A percentile compares a stretch with the other conserved stretches of the same genome.
These are phyloP conservation scores for Lolium perenne DNA, from an alignment of 176 grass and related monocot genomes.

Conservation along the genomic window DNA sequence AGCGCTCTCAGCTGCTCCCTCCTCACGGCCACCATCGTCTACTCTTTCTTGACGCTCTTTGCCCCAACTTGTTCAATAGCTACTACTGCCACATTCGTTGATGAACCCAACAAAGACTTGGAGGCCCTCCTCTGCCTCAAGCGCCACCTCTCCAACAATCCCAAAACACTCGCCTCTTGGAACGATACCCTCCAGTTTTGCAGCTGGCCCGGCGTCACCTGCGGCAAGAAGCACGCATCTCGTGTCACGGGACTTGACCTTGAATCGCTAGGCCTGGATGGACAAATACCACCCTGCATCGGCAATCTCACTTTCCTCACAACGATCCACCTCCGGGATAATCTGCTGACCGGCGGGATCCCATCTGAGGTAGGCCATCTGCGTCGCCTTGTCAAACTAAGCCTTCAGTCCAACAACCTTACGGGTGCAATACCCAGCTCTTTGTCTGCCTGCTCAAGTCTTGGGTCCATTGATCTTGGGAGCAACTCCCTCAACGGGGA, in stretches of 20 bases:
- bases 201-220: neutral
- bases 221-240: neutral
- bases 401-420: conserved; percentile 30
- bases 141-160: neutral
- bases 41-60: neutral
- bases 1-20: neutral
- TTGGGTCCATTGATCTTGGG: conserved; percentile 23
- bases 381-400: neutral
- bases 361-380: conserved; percentile 46
- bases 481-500: conserved; percentile 8
- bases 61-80: neutral
- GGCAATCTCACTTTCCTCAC: neutral
- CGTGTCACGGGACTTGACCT: neutral
- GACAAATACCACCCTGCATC: neutral
- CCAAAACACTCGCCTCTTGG: neutral
- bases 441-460: conserved; percentile 19
- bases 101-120: neutral
- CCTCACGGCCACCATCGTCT: neutral
- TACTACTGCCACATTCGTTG: neutral
- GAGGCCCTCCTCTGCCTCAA: neutral
- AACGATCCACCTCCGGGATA: conserved; percentile 12
- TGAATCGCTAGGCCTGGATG: neutral
- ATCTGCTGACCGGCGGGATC: conserved; percentile 31
- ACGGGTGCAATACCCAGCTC: conserved; percentile 29
- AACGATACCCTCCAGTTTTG: neutral